phyloP scores from a whole-genome alignment of 441 rosid species.

The Sinapis alba region DNA sequence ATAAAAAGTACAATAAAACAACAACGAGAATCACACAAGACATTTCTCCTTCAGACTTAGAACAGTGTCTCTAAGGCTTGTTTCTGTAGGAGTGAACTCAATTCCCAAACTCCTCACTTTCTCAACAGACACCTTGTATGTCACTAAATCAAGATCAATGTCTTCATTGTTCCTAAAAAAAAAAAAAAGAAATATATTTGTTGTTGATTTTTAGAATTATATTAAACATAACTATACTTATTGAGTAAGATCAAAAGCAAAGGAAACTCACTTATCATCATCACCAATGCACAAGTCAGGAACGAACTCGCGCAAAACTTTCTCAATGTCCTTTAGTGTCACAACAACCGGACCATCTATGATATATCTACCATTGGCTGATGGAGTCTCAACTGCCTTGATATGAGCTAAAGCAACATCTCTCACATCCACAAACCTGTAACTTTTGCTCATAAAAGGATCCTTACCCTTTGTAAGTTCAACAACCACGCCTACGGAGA shows the following conservation, averaged over 20 bases:
- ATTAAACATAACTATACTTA: not conserved
- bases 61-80: slow-evolving; percentile 1
- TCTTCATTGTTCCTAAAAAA: slow-evolving; percentile 13
- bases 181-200: not conserved
- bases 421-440: slow-evolving; percentile 1
- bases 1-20: not conserved
- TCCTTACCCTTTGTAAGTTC: slow-evolving; percentile 44
- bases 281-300: slow-evolving; percentile 43
- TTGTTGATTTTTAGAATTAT: not conserved
- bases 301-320: slow-evolving; percentile 42
- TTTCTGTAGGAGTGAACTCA: slow-evolving; percentile 6
- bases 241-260: not conserved
- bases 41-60: not conserved
- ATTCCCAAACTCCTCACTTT: not conserved
- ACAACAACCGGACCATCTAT: not conserved
- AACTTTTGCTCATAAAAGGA: slow-evolving; percentile 19
- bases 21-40: not conserved
- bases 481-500: slow-evolving; percentile 36
- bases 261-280: slow-evolving; percentile 38
- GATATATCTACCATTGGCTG: slow-evolving; percentile 1
- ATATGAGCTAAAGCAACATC: not conserved
- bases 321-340: slow-evolving; percentile 36
- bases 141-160: not conserved
- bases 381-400: not conserved
- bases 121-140: slow-evolving; percentile 1